Conservation (phyloP, 257 asterid species). For the Knoxia roxburghii region DNA sequence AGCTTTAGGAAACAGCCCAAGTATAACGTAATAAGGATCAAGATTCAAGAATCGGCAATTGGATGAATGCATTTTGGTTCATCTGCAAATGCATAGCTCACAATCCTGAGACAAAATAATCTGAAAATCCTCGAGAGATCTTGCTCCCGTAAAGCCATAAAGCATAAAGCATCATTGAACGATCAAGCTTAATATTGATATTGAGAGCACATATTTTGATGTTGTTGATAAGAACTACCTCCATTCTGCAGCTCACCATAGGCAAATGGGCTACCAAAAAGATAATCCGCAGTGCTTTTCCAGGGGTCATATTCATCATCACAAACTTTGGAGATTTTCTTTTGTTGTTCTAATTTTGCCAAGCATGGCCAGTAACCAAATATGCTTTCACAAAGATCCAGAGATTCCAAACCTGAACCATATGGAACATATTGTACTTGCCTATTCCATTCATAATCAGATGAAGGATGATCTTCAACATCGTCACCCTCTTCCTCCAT, state of each 20-base stretch:
- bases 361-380: slow-evolving; percentile 94
- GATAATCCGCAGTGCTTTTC: slow-evolving; percentile 64
- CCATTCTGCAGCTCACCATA: slow-evolving; percentile 22
- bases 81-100: no score
- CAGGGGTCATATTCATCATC: slow-evolving; percentile 47
- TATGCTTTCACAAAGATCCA: slow-evolving; percentile 67
- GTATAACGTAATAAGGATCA: no score
- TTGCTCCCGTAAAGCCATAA: no score
- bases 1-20: no score
- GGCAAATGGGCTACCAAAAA: slow-evolving; percentile 54
- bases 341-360: slow-evolving; percentile 34
- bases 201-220: not conserved
- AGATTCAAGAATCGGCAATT: no score
- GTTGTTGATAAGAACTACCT: slow-evolving; percentile 13
- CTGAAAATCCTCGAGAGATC: no score
- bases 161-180: not conserved
- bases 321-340: slow-evolving; percentile 12
- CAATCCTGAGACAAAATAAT: no score
- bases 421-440: slow-evolving; percentile 30
- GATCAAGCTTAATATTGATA: not conserved
- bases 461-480: slow-evolving; percentile 9
- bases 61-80: no score
- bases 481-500: not conserved
- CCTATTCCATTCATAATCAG: slow-evolving; percentile 24
- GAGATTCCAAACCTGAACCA: slow-evolving; percentile 79